Base-by-base conservation (phyloP, 202 grass and related monocot genomes). In the Panicum virgatum region DNA sequence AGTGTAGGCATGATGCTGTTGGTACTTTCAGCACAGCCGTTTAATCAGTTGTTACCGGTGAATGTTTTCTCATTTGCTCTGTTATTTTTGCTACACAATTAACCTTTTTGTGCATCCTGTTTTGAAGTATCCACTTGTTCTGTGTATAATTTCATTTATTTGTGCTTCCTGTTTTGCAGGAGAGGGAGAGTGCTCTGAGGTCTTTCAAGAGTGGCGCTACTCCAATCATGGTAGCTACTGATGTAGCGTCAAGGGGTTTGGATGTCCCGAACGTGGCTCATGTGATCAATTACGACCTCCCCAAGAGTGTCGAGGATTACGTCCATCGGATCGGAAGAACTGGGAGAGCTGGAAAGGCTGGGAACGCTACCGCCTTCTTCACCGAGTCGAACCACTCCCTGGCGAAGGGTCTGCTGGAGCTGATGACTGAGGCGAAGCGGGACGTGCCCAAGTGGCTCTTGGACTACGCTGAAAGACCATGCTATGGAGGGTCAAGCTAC, bases 311-410 rank as follows among this genome's bases (percentile, higher is more conserved):
- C 2, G 92, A 92, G 37, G 85, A 90, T 3, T 94, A 97, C 5
- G 90, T 97, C 81, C 92, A 97, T 54, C 78, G 95, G 77, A 97
- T 93, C 25, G 86, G 95, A 39, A 91, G 95, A 80, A 97, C 92
- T 16, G 95, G 95, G 19, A 83, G 95, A 77, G 92, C 92, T 20
- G 95, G 92, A 13, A 97, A 94, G 82, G 70, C 90, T 4, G 94
- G 94, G 23, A 43, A 51, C 0, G 92, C 95, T 67, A 97, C 94
- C 0, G 95, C 92, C 27, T 94, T 97, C 71, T 97, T 97, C 64
- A 81, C 81, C 0, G 83, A 90, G 40, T 64, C 58, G 1, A 88
- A 97, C 44, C 88, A 84, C 22, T 37, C 81, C 19, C 59, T 93
- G n/a, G 90, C 95, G 0, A 94, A 94, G 38, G 84, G 78, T n/a